Evolutionary conservation across 73 alveolate genomes (phyloP).

Genomic region (Uronychia binucleata): DNA sequence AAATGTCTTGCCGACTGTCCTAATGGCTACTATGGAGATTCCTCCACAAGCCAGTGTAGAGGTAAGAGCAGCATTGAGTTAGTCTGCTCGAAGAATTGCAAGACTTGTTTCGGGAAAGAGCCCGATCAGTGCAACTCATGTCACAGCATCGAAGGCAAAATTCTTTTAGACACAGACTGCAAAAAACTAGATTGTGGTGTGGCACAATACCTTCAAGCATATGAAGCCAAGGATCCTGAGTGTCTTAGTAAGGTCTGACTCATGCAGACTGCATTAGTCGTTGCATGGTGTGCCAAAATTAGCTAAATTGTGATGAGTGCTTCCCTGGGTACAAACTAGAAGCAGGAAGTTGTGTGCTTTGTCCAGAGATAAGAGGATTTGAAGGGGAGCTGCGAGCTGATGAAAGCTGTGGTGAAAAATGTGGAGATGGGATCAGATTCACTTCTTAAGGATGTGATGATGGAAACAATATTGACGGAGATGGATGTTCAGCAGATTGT

Average conservation of each 20-base stretch:
- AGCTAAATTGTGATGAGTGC: too few species aligned
- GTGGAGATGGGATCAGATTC: constrained; percentile 1
- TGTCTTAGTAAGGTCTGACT: too few species aligned
- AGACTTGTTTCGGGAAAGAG: background rate
- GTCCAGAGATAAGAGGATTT: too few species aligned
- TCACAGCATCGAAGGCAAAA: background rate
- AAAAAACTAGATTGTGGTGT: too few species aligned
- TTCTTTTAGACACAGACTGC: too few species aligned
- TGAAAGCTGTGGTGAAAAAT: background rate
- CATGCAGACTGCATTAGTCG: too few species aligned
- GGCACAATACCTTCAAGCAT: too few species aligned
- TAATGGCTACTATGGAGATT: background rate
- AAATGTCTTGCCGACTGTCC: background rate
- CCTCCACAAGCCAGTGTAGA: background rate
- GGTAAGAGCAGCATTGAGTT: background rate
- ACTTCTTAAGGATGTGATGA: constrained; percentile 3
- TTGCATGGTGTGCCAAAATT: too few species aligned
- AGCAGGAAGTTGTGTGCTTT: too few species aligned
- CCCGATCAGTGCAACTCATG: background rate
- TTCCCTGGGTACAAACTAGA: too few species aligned
- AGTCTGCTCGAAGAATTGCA: background rate
- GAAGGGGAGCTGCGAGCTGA: too few species aligned
- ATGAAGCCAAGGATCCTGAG: too few species aligned
- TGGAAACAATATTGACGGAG: background rate
- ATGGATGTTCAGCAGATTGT: constrained; percentile 11